Percentiles rank a stretch among this genome's conserved stretches.
These are phyloP conservation scores for Taiozyma sp. DNA, from an alignment of 1,139 yeast genomes.

Conservation along the genomic window DNA sequence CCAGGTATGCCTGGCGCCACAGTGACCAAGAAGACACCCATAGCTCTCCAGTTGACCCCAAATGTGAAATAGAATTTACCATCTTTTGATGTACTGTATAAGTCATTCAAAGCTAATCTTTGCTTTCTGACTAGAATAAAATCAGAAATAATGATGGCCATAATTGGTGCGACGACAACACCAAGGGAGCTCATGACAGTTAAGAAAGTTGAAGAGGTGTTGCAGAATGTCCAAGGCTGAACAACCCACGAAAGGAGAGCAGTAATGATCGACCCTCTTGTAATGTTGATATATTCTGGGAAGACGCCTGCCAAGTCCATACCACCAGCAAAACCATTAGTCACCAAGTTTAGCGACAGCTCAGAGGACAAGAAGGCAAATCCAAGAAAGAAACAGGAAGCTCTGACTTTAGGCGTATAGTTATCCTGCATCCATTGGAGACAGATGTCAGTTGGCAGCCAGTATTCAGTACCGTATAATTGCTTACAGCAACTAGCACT, in stretches of 20 bases:
- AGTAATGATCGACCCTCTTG: slow-evolving; percentile 32
- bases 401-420: slow-evolving; percentile 30
- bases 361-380: slow-evolving; percentile 31
- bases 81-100: slow-evolving; percentile 24
- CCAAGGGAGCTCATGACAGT: slow-evolving; percentile 32
- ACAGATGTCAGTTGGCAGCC: slow-evolving; percentile 32
- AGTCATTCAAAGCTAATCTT: slow-evolving; percentile 26
- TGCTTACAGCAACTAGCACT: slow-evolving; percentile 29
- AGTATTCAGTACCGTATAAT: slow-evolving; percentile 27
- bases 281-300: slow-evolving; percentile 32
- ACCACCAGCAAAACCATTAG: slow-evolving; percentile 37
- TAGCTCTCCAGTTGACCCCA: slow-evolving; percentile 27
- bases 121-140: slow-evolving; percentile 27
- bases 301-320: slow-evolving; percentile 36
- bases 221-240: slow-evolving; percentile 36
- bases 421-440: slow-evolving; percentile 28
- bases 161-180: slow-evolving; percentile 30
- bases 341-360: slow-evolving; percentile 30
- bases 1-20: slow-evolving; percentile 27
- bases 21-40: slow-evolving; percentile 20
- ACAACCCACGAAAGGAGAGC: slow-evolving; percentile 31
- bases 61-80: slow-evolving; percentile 27
- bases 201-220: slow-evolving; percentile 30
- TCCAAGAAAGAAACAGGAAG: slow-evolving; percentile 35
- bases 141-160: slow-evolving; percentile 30